These are phyloP conservation scores for Chlorella ohadii DNA, from an alignment of 139 green algal genomes.

Conservation along the genomic window DNA sequence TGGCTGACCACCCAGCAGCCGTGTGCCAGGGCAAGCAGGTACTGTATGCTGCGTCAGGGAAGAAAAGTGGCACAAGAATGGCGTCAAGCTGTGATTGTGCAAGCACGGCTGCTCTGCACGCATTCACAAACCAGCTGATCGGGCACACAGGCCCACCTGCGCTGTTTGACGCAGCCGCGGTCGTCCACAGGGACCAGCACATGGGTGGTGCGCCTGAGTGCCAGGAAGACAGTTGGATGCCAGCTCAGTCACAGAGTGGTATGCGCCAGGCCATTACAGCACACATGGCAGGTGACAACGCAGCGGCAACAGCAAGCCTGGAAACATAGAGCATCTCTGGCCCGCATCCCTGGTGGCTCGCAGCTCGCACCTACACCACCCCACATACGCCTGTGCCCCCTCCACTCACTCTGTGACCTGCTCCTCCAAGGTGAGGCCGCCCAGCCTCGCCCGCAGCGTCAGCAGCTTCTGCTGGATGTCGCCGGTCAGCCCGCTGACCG, in stretches of 20 bases:
- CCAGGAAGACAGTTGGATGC: background rate
- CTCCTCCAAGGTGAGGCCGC: background rate
- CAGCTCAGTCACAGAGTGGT: background rate
- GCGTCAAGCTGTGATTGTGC: too few species aligned
- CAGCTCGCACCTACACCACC: too few species aligned
- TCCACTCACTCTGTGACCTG: constrained; percentile 10
- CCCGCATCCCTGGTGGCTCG: too few species aligned
- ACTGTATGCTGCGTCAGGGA: constrained; percentile 38
- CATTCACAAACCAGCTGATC: too few species aligned
- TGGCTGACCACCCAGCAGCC: constrained; percentile 51
- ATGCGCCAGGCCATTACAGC: background rate
- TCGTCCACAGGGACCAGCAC: constrained; percentile 38
- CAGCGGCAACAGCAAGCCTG: background rate
- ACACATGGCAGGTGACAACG: background rate
- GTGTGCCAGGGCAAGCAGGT: constrained; percentile 41
- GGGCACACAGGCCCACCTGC: background rate
- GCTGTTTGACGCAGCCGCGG: background rate
- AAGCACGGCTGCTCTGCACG: too few species aligned
- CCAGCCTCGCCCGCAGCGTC: background rate
- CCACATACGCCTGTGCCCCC: too few species aligned
- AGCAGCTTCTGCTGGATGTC: constrained; percentile 1
- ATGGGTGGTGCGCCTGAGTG: constrained; percentile 40
- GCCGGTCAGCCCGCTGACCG: background rate
- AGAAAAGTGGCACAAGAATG: background rate
- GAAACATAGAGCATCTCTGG: background rate